phyloP scores from a whole-genome alignment of 441 rosid species.

The Populus tomentosa region DNA sequence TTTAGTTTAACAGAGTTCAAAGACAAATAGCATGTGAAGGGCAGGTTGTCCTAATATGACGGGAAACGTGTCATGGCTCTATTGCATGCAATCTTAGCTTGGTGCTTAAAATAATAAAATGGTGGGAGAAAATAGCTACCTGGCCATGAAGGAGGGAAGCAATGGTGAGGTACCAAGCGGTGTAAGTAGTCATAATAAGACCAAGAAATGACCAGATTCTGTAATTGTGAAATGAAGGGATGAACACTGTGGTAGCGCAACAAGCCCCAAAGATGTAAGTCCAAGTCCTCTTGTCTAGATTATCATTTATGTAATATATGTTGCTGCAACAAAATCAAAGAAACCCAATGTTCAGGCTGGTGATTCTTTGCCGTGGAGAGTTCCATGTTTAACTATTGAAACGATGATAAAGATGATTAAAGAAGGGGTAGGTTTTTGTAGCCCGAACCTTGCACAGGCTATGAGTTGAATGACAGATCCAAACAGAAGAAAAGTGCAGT shows the following conservation, averaged over 20 bases:
- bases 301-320: conserved; percentile 91
- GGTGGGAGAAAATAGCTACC: conserved; percentile 30
- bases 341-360: neutral
- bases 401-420: neutral
- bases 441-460: conserved; percentile 83
- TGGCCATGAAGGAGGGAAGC: conserved; percentile 87
- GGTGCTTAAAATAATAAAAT: neutral
- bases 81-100: neutral
- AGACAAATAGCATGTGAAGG: conserved; percentile 16
- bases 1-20: conserved; percentile 26
- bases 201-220: conserved; percentile 97
- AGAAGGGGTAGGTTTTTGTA: neutral
- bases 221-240: conserved; percentile 93
- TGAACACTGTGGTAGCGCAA: conserved; percentile 93
- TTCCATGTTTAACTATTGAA: neutral
- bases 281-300: conserved; percentile 94
- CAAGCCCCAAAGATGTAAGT: conserved; percentile 96
- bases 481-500: conserved; percentile 89
- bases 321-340: conserved; percentile 46
- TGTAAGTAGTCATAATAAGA: conserved; percentile 94
- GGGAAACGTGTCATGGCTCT: neutral
- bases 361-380: neutral
- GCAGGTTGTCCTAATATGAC: conserved; percentile 6
- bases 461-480: conserved; percentile 99
- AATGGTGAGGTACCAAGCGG: conserved; percentile 94